Conservation (phyloP, 306 rosid species). For the Cucurbita moschata region DNA sequence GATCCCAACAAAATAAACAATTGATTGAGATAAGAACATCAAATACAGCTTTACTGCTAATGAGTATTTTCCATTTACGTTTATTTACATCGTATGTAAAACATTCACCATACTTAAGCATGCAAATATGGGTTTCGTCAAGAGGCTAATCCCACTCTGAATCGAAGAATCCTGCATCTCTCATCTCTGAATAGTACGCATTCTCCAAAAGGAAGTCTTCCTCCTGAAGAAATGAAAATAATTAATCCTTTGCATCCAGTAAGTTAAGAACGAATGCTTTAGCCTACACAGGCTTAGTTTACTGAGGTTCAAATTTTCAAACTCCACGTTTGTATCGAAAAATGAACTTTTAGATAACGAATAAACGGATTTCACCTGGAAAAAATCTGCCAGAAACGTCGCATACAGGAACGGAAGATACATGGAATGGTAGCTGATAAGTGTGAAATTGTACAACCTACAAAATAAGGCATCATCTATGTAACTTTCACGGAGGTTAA, state of each 20-base stretch:
- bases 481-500: neutral
- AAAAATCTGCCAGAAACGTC: conserved; percentile 58
- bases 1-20: neutral
- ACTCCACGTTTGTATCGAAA: neutral
- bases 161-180: conserved; percentile 85
- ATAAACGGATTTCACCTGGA: conserved; percentile 31
- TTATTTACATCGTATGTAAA: conserved; percentile 16
- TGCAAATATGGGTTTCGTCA: conserved; percentile 9
- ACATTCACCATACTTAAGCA: neutral
- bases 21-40: neutral
- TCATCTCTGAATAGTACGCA: conserved; percentile 75
- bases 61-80: neutral
- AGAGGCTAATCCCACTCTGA: conserved; percentile 53
- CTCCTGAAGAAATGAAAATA: conserved; percentile 26
- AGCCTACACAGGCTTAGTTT: neutral
- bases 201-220: conserved; percentile 60
- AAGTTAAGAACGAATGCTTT: neutral
- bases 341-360: neutral
- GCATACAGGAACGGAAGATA: conserved; percentile 58
- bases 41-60: neutral
- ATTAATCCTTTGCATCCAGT: neutral
- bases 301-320: no score
- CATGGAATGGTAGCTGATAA: conserved; percentile 45
- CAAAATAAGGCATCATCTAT: conserved; percentile 2
- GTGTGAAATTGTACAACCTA: conserved; percentile 55